phyloP scores from a whole-genome alignment of 1,139 yeast species.

The Geotrichum klebahnii region DNA sequence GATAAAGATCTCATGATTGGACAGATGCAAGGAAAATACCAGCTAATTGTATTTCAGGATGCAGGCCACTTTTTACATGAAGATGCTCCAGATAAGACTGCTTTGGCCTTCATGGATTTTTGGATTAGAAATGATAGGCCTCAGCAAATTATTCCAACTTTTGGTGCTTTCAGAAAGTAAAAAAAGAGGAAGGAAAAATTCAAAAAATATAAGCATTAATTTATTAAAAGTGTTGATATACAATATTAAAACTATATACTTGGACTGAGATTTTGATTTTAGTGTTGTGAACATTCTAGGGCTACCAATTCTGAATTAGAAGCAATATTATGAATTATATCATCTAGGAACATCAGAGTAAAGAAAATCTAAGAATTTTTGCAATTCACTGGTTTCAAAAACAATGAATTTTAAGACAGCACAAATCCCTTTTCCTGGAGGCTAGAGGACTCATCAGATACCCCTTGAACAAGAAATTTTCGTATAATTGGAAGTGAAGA shows the following conservation, averaged over 20 bases:
- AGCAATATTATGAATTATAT: constrained; percentile 88
- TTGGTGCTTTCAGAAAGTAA: constrained; percentile 33
- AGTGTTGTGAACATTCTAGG: background rate
- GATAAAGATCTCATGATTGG: constrained; percentile 85
- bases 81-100: constrained; percentile 70
- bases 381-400: constrained; percentile 90
- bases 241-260: too few relatives aligned
- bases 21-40: constrained; percentile 92
- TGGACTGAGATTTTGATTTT: too few relatives aligned
- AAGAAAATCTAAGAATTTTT: constrained; percentile 63
- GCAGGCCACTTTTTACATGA: constrained; percentile 93
- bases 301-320: constrained; percentile 57
- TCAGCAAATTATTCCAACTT: constrained; percentile 33
- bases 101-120: constrained; percentile 47
- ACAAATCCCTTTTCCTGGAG: constrained; percentile 81
- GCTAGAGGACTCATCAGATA: constrained; percentile 23
- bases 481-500: too few relatives aligned
- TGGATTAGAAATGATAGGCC: constrained; percentile 49
- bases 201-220: background rate
- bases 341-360: constrained; percentile 77
- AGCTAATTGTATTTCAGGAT: constrained; percentile 73
- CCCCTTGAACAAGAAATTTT: constrained; percentile 1
- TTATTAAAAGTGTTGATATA: background rate
- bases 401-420: constrained; percentile 87
- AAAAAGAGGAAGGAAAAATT: background rate